Evolutionary conservation across 140 eudicot species (phyloP), one percentile per base, ranked within the genome.

Genomic region (Stevia rebaudiana): DNA sequence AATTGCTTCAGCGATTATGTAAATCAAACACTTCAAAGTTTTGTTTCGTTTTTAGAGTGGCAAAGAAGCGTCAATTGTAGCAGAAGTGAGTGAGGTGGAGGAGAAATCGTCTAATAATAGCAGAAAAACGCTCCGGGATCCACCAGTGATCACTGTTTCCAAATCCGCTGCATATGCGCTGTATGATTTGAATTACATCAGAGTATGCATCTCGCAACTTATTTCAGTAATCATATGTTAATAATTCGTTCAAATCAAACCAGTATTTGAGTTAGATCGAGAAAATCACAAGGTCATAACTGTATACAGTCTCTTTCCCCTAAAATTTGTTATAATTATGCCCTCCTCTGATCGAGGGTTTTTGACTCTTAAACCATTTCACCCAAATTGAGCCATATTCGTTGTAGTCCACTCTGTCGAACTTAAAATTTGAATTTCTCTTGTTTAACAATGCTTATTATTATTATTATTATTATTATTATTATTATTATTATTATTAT

Each of bases 11-110:
- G n/a, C n/a, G n/a, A 11, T 37, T 37, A 16, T 53, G 3, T 18
- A 2, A 39, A 22, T 31, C 1, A 6, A 0, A 53, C 3, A 17
- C 5, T 30, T 48, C 8, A 40, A 40, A 11, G 5, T 40, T 10
- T 40, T 39, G 7, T 8, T 7, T 19, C 37, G 54, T 44, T 23
- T 0, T 56, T 39, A 89, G 97, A 86, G 85, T 57, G 97, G 97
- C 7, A 69, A 83, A 67, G 97, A 89, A 62, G 83, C 97, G 17
- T 89, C 97, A 0, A 77, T 89, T 63, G 89, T 83, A 60, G 92
- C 95, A 18, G 76, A 81, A 79, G 63, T 89, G 17, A 86, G 65
- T 8, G 95, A 86, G 44, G 97, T 87, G 70, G 89, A 81, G 80
- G 96, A 85, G 56, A 86, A 86, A 31, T 72, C 86, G 1, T 68